phyloP scores from a whole-genome alignment of 225 moss, liverwort and hornwort genomes.

The Polytrichum formosum region DNA sequence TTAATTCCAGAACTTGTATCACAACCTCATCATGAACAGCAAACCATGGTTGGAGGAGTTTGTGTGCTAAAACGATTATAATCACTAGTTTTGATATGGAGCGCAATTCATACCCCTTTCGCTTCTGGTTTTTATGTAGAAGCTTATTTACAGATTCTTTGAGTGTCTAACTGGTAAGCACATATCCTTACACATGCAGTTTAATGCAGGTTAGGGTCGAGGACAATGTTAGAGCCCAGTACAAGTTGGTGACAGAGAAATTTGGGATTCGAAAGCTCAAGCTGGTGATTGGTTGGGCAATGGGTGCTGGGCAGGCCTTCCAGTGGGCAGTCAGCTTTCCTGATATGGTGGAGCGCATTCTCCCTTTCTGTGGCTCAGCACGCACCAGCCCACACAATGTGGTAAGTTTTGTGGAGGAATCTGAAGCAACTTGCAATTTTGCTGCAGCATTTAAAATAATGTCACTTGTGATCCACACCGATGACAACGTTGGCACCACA shows the following conservation, averaged over 20 bases:
- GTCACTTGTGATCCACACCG: too few species aligned
- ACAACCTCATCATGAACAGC: too few species aligned
- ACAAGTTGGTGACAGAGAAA: constrained; percentile 58
- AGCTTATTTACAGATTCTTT: background rate
- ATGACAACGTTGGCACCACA: too few species aligned
- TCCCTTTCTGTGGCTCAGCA: constrained; percentile 69
- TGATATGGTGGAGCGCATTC: constrained; percentile 67
- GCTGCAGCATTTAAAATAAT: too few species aligned
- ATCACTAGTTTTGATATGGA: too few species aligned
- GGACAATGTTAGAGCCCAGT: constrained; percentile 62
- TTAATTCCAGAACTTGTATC: too few species aligned
- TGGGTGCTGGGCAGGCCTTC: constrained; percentile 61
- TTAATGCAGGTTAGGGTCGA: constrained; percentile 45
- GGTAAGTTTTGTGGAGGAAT: constrained; percentile 22
- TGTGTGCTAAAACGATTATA: too few species aligned
- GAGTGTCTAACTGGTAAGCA: background rate
- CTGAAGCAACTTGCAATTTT: background rate
- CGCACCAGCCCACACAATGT: constrained; percentile 58
- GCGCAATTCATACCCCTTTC: too few species aligned
- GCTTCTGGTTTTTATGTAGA: too few species aligned
- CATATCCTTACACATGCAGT: background rate
- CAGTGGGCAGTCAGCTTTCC: constrained; percentile 70
- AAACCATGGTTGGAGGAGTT: too few species aligned
- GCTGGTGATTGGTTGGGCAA: constrained; percentile 59
- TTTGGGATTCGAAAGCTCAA: constrained; percentile 58